phyloP scores from a whole-genome alignment of 768 basidiomycete genomes.

The Lepiota brunneoincarnata region DNA sequence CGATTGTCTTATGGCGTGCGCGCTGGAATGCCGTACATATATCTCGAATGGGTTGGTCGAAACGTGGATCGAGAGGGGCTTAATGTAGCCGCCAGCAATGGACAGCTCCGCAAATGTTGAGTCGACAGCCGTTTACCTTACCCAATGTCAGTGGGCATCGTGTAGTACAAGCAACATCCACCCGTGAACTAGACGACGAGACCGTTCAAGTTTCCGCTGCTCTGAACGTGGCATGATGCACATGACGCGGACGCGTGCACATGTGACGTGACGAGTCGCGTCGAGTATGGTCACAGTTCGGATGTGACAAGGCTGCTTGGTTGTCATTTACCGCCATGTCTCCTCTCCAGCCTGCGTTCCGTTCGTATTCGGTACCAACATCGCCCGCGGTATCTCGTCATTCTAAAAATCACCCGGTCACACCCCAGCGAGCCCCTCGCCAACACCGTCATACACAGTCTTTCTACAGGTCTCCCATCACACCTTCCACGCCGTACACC shows the following conservation, averaged over 20 bases:
- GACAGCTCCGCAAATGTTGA: too few species aligned
- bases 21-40: too few species aligned
- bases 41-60: too few species aligned
- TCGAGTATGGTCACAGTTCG: constrained; percentile 2
- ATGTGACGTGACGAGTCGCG: constrained; percentile 9
- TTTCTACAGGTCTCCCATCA: constrained; percentile 55
- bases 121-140: too few species aligned
- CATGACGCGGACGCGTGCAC: constrained; percentile 4
- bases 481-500: constrained; percentile 68
- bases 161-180: too few species aligned
- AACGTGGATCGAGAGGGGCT: too few species aligned
- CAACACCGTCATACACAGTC: constrained; percentile 45
- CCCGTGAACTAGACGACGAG: too few species aligned
- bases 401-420: constrained; percentile 48
- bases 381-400: constrained; percentile 44
- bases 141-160: too few species aligned
- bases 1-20: too few species aligned
- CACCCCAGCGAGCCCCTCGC: constrained; percentile 60
- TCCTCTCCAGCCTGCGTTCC: constrained; percentile 12
- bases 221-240: not conserved
- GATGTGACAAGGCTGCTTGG: constrained; percentile 4
- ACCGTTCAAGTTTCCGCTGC: too few species aligned
- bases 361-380: constrained; percentile 42
- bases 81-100: too few species aligned
- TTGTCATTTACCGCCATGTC: constrained; percentile 13